Base-by-base conservation (phyloP, 1,139 yeast genomes). In the Geotrichum siamense region DNA sequence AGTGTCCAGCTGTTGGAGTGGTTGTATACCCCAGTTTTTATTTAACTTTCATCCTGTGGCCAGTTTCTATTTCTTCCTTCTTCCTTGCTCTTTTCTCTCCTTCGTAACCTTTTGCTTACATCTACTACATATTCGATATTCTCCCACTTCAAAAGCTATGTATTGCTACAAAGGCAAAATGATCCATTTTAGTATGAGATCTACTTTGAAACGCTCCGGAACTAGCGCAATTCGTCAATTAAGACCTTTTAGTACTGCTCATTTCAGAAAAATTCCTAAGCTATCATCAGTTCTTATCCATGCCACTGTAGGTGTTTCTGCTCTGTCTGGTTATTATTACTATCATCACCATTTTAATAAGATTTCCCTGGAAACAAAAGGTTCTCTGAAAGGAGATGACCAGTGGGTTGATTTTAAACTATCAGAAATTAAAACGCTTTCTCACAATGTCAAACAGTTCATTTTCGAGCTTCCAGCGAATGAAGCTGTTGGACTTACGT, bases 381-480 rank as follows among this genome's bases (percentile, higher is more conserved):
- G 34, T 29, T 38, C 44, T 10, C 36, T 44, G 5, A 41, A 41
- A 21, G 48, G 48, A n/a, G 45, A 37, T n/a, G 43, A 31, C 32
- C 26, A 41, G 22, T 44, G 44, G 44, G 39, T 30, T 20, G 48
- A 41, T 25, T 44, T 44, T 22, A 44, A 44, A 27, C 70, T 84
- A 56, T 66, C 73, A 58, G 71, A 76, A 51, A 63, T 75, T 47
- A 70, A 71, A 57, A 74, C 76, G 38, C 63, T 82, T 46, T 75
- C 84, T 38, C 68, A 71, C 43, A 57, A 62, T 49, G 58, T 50
- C 58, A 82, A 78, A 66, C 74, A 75, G 55, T 75, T 85, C 59
- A 71, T 78, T 26, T 87, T 91, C 58, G 80, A 77, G 50, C 75
- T 89, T 55, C 85, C 86, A 33, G 64, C 73, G 45, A 86, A 82